Evolutionary conservation across 768 basidiomycete species (phyloP).

Genomic region (Suillus hirtellus): DNA sequence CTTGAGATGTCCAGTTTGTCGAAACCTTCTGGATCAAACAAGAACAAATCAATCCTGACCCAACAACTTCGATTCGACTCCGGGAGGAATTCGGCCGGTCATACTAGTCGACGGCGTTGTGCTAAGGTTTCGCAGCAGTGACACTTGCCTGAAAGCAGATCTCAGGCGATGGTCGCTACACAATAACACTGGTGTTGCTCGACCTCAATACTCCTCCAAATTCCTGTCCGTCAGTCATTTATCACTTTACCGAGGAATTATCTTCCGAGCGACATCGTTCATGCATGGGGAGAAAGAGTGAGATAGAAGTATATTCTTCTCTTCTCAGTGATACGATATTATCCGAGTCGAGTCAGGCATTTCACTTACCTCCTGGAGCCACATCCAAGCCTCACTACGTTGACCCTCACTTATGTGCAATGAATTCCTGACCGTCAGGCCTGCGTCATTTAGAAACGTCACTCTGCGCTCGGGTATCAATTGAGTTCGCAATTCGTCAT

Average conservation of each 20-base stretch:
- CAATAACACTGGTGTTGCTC: conserved; percentile 81
- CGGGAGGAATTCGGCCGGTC: too few species aligned
- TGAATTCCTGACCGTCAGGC: conserved; percentile 41
- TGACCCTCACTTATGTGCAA: conserved; percentile 42
- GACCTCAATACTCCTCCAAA: conserved; percentile 57
- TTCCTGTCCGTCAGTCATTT: conserved; percentile 59
- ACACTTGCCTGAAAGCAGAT: conserved; percentile 70
- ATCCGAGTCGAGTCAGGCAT: conserved; percentile 47
- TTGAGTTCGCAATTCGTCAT: conserved; percentile 43
- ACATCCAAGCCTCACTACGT: conserved; percentile 50
- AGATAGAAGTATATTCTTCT: conserved; percentile 72
- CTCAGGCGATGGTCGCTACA: conserved; percentile 59
- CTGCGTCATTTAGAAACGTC: conserved; percentile 76
- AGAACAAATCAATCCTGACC: too few species aligned
- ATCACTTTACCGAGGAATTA: conserved; percentile 51
- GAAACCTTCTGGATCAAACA: too few species aligned
- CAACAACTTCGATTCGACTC: too few species aligned
- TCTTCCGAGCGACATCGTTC: conserved; percentile 73
- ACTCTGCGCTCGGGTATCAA: conserved; percentile 60
- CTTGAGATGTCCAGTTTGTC: too few species aligned
- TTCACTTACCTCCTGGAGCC: conserved; percentile 69
- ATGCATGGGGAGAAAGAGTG: conserved; percentile 87
- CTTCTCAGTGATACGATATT: conserved; percentile 47
- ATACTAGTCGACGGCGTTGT: too few species aligned
- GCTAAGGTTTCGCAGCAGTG: conserved; percentile 52